Conservation (phyloP, 371 early-diverging fungal species). For the Fennellomyces sp. region DNA sequence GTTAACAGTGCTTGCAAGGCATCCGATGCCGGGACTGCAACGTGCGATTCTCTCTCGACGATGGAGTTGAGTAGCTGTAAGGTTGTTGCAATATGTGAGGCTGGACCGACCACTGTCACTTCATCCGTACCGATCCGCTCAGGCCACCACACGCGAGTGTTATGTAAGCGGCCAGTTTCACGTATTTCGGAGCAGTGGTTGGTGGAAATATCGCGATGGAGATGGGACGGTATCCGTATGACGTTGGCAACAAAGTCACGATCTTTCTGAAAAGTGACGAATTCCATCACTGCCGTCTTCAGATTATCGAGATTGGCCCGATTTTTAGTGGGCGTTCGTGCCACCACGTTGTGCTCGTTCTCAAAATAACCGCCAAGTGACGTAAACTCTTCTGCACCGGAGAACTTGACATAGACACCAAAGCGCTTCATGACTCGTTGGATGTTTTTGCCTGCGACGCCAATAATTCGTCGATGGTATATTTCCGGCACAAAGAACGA, state of each 20-base stretch:
- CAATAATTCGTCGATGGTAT: conserved; percentile 89
- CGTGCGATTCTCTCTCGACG: not conserved
- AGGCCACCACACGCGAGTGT: conserved; percentile 16
- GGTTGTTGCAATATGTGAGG: conserved; percentile 5
- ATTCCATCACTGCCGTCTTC: conserved; percentile 66
- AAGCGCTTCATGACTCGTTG: conserved; percentile 90
- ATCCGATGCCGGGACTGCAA: not conserved
- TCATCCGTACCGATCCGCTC: conserved; percentile 11
- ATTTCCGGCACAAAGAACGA: conserved; percentile 81
- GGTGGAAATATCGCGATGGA: conserved; percentile 32
- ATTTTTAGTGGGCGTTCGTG: conserved; percentile 80
- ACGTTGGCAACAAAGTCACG: conserved; percentile 33
- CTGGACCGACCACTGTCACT: conserved; percentile 17
- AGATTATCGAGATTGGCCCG: conserved; percentile 56
- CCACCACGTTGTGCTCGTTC: conserved; percentile 76
- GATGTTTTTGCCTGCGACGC: conserved; percentile 88
- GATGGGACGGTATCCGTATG: conserved; percentile 31
- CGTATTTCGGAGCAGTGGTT: conserved; percentile 19
- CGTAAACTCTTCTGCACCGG: conserved; percentile 71
- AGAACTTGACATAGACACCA: conserved; percentile 89
- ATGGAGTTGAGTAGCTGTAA: conserved; percentile 1
- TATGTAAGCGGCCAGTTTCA: conserved; percentile 7
- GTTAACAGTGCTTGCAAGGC: not conserved
- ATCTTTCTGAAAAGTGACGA: conserved; percentile 52
- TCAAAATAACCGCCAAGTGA: conserved; percentile 72